Evolutionary conservation across 2,329 filamentous ascomycete species (phyloP).

Genomic region (Coniochaeta hoffmannii): DNA sequence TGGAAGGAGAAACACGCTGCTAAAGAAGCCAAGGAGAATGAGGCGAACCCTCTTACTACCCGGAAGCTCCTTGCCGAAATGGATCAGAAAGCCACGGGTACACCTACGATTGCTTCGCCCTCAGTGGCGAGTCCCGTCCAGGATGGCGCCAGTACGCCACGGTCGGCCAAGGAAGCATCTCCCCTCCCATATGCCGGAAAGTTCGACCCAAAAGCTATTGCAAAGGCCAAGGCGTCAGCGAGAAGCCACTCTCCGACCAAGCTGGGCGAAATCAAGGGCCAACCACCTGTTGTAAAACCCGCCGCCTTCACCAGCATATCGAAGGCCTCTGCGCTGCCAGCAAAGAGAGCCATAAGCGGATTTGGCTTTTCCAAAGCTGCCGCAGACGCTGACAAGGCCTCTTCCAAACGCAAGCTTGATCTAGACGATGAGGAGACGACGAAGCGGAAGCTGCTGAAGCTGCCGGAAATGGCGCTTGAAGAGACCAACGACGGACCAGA

Average conservation of each 20-base stretch:
- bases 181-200: conserved; percentile 64
- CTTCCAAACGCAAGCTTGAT: conserved; percentile 67
- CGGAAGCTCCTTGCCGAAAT: conserved; percentile 65
- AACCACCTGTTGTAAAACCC: conserved; percentile 25
- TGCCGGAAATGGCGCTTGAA: conserved; percentile 69
- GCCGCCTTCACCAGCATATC: background rate
- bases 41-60: conserved; percentile 57
- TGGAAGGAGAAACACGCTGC: conserved; percentile 89
- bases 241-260: conserved; percentile 47
- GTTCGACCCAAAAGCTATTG: conserved; percentile 80
- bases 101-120: conserved; percentile 20
- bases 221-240: conserved; percentile 62
- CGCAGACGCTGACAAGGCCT: conserved; percentile 57
- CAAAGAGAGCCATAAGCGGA: conserved; percentile 62
- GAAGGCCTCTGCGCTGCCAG: conserved; percentile 3
- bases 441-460: conserved; percentile 82
- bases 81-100: conserved; percentile 57
- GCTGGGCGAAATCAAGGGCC: conserved; percentile 38
- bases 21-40: conserved; percentile 64
- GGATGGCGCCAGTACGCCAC: conserved; percentile 37
- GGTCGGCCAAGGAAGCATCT: conserved; percentile 41
- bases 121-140: conserved; percentile 39
- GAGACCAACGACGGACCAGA: conserved; percentile 53
- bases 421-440: conserved; percentile 85
- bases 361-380: conserved; percentile 73